phyloP scores from a whole-genome alignment of 768 basidiomycete species.

The Clathrus columnatus region DNA sequence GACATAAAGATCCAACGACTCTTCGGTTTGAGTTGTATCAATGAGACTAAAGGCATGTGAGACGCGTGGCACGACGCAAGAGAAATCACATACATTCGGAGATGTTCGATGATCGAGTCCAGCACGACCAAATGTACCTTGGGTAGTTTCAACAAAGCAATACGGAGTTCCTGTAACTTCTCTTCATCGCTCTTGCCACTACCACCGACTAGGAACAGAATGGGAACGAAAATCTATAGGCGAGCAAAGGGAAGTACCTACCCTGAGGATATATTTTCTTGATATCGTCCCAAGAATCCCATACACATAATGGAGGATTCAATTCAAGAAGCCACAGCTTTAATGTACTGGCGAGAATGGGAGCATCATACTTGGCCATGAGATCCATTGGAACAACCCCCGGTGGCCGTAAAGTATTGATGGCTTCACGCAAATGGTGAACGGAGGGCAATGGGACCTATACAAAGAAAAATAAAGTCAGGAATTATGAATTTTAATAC shows the following conservation, averaged over 20 bases:
- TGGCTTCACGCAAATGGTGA: conserved; percentile 76
- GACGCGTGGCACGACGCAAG: not conserved
- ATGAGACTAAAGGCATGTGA: conserved; percentile 46
- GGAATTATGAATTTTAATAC: not conserved
- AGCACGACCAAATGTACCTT: conserved; percentile 75
- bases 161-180: conserved; percentile 51
- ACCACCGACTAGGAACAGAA: conserved; percentile 35
- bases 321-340: conserved; percentile 93
- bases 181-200: conserved; percentile 52
- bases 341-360: conserved; percentile 74
- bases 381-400: conserved; percentile 44
- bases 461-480: not conserved
- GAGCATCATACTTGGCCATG: conserved; percentile 69
- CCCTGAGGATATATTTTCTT: conserved; percentile 75
- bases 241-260: conserved; percentile 17
- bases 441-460: conserved; percentile 59
- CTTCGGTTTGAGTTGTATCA: conserved; percentile 56
- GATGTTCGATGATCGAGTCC: conserved; percentile 67
- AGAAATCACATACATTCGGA: conserved; percentile 46
- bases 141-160: conserved; percentile 61
- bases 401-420: conserved; percentile 63
- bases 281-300: conserved; percentile 90
- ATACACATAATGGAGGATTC: conserved; percentile 74
- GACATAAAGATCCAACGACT: conserved; percentile 70
- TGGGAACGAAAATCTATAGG: not conserved